Conservation (phyloP, 805 yeast genomes). For the Priceomyces carsonii region DNA sequence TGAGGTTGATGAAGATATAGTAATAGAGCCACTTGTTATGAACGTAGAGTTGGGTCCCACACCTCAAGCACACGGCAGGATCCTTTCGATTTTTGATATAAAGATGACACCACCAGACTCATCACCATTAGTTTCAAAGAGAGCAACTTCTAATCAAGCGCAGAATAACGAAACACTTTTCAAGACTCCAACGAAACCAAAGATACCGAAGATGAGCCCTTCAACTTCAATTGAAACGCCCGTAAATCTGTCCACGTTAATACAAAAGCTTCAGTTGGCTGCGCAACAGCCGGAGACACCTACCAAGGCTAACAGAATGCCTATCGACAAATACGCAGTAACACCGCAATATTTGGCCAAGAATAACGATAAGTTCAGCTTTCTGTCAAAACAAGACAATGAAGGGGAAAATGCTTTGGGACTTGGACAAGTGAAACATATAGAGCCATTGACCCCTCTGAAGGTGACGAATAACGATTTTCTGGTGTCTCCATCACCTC, state of each 20-base stretch:
- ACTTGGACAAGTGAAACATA: too few species aligned
- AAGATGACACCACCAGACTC: conserved; percentile 44
- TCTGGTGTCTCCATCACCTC: conserved; percentile 49
- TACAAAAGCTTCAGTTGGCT: conserved; percentile 6
- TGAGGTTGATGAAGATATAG: conserved; percentile 5
- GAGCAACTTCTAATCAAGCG: conserved; percentile 1
- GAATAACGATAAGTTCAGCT: conserved; percentile 15
- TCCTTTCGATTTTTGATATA: conserved; percentile 70
- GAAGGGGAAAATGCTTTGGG: conserved; percentile 1
- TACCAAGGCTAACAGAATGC: background rate
- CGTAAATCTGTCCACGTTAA: conserved; percentile 2
- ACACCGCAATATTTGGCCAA: conserved; percentile 27
- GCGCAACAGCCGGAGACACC: conserved; percentile 9
- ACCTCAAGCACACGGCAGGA: conserved; percentile 80
- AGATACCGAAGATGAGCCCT: conserved; percentile 10
- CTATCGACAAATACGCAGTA: conserved; percentile 7
- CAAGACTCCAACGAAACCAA: conserved; percentile 37
- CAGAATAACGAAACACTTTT: conserved; percentile 13
- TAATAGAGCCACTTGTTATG: conserved; percentile 1
- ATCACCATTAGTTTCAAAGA: conserved; percentile 29
- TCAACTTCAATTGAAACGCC: background rate
- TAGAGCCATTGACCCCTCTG: conserved; percentile 13
- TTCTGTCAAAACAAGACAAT: conserved; percentile 1
- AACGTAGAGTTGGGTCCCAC: conserved; percentile 72
- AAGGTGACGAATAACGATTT: conserved; percentile 18